These are phyloP conservation scores for Ochromonas danica DNA, from an alignment of 108 stramenopile genomes.

Conservation along the genomic window DNA sequence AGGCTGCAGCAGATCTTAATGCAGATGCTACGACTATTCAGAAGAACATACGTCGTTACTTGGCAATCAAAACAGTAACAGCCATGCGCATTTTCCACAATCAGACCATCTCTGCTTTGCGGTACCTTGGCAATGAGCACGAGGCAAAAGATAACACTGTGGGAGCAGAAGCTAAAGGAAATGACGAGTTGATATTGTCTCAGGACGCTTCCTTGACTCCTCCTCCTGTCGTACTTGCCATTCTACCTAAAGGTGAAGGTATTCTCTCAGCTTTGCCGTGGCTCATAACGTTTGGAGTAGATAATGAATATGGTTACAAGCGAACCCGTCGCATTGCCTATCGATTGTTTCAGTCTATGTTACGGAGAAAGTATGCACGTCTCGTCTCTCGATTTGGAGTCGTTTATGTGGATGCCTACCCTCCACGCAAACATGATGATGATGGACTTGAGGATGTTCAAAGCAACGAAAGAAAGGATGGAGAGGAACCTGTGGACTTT, in stretches of 20 bases:
- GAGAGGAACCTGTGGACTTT: conserved; percentile 7
- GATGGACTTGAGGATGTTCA: not conserved
- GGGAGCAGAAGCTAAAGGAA: not conserved
- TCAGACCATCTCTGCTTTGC: no score
- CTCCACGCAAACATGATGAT: not conserved
- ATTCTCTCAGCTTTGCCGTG: no score
- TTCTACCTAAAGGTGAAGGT: no score
- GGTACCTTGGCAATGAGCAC: not conserved
- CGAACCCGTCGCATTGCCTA: conserved; percentile 29
- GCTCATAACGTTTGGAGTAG: conserved; percentile 29
- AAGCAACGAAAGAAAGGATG: not conserved
- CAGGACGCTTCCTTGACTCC: not conserved
- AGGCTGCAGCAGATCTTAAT: not conserved
- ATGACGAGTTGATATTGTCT: not conserved
- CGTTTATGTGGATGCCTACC: conserved; percentile 20
- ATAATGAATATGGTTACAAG: conserved; percentile 12
- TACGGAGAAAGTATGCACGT: conserved; percentile 2
- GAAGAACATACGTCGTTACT: not conserved
- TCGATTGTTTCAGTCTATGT: not conserved
- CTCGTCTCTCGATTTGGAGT: conserved; percentile 21
- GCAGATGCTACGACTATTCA: not conserved
- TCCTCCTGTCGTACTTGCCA: no score
- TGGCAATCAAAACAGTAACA: no score
- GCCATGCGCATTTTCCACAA: no score
- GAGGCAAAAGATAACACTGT: not conserved